Base-by-base conservation (phyloP, 2,329 filamentous ascomycete species). In the Mycosphaerella sp. region DNA sequence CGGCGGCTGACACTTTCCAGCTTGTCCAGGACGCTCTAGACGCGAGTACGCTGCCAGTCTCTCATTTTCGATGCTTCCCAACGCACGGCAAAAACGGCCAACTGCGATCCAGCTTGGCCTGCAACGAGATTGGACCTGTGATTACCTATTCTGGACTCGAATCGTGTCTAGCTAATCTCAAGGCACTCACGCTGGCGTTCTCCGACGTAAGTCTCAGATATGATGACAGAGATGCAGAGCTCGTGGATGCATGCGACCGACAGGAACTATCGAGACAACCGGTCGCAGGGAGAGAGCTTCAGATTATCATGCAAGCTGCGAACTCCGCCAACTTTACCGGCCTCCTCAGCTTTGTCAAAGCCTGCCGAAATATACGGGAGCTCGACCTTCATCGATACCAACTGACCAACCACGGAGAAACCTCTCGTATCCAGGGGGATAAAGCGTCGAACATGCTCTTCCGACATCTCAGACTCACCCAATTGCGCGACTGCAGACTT, bases 1-100 rank as follows among this genome's bases (percentile, higher is more conserved):
- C 9, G 18, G 45, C 39, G n/a, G 37, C 37, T 18, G 45, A 48
- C 36, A 41, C 45, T 6, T 47, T 47, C 14, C 44, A 47, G 44
- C 44, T 47, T 28, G 44, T 47, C 4, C 34, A 47, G 14, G 44
- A 47, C 16, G 44, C 44, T 27, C 34, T 47, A 13, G 44, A 47
- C 25, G 25, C 32, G 25, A 47, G 32, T 7, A 47, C 25, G 44
- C 18, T 47, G 44, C 35, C 34, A 21, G 35, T 47, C 12, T 21
- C 39, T 16, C 25, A 27, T 6, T 27, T 47, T 12, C 35, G 44
- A 25, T 13, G 39, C 35, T 47, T 47, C 25, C 44, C 44, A 9
- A 34, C 35, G 10, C 36, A 47, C 17, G 44, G 44, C 9, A 39
- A 40, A 14, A 47, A 25, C 28, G 35, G 34, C n/a, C 44, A 47